Evolutionary conservation across 2,329 filamentous ascomycete genomes (phyloP), one percentile per base, ranked within the genome.

Genomic region (Fragosphaeria purpurea): DNA sequence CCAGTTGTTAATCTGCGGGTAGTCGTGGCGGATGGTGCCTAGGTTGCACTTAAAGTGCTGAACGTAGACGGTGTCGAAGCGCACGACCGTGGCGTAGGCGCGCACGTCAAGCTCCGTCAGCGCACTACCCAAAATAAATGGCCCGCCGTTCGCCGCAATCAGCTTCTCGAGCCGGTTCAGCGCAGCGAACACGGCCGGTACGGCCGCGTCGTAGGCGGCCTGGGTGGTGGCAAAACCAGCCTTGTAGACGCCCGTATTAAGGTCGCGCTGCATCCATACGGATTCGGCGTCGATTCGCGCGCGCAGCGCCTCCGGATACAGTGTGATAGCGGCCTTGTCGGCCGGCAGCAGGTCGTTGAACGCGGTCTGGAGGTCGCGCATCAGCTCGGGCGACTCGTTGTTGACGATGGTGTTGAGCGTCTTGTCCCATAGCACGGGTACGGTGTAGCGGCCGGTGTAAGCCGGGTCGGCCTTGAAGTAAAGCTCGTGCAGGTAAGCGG

Each of bases 11-110:
- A 83, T 58, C 9, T 76, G 69, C 0, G 80, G 80, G 57, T 83
- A 83, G 50, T 77, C 71, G 58, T 77, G 73, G 6, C 80, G 66
- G 41, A 84, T 73, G 9, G 69, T 81, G 3, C 79, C 77, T 34
- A 83, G 61, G 60, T 83, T 83, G 58, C 77, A 80, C 65, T 83
- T 83, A 68, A 83, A 83, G 62, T 83, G 79, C 66, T 83, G 78
- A 10, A 79, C 77, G 59, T 83, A 84, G 4, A 79, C 73, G 3
- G 70, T 65, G 55, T 83, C 80, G 57, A 83, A 76, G 4, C 80
- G 68, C n/a, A 83, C 67, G 11, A 80, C 56, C 0, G 79, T 82
- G 3, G 73, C 69, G 56, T 77, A 84, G 0, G 74, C 68, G 9
- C 76, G 65, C 22, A 83, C 58, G 58, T 84, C 80, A 9, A 82